Evolutionary conservation across 2,329 filamentous ascomycete genomes (phyloP).

Genomic region (Fusarium sp.): DNA sequence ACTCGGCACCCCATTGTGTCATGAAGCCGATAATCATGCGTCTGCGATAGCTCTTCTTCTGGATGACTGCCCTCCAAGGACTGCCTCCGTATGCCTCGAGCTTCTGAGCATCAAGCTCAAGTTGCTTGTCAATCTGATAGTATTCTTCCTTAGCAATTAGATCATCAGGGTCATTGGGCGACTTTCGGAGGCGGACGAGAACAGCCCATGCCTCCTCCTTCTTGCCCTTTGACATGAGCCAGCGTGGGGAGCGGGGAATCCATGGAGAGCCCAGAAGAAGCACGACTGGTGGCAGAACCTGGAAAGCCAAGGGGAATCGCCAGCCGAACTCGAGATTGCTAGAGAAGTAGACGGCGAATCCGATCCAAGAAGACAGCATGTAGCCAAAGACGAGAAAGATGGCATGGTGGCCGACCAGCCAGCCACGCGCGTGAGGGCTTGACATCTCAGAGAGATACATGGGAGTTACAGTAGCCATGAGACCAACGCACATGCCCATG

Average conservation of each 20-base stretch:
- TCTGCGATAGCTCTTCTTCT: constrained; percentile 61
- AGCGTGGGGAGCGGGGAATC: constrained; percentile 58
- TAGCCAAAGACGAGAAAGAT: constrained; percentile 59
- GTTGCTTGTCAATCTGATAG: constrained; percentile 59
- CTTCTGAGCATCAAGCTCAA: constrained; percentile 55
- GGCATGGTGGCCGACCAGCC: constrained; percentile 61
- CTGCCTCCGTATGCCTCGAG: constrained; percentile 53
- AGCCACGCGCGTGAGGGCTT: constrained; percentile 57
- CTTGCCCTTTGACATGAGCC: constrained; percentile 60
- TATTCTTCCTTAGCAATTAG: constrained; percentile 58
- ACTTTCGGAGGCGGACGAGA: constrained; percentile 50
- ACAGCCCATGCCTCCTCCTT: constrained; percentile 58
- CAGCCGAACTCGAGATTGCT: constrained; percentile 51
- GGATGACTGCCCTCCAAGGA: constrained; percentile 58
- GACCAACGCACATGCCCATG: constrained; percentile 56
- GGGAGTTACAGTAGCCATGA: constrained; percentile 52
- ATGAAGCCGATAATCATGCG: constrained; percentile 63
- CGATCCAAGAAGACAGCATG: constrained; percentile 55
- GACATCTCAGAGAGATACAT: constrained; percentile 50
- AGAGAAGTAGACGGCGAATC: constrained; percentile 52
- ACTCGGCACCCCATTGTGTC: constrained; percentile 64
- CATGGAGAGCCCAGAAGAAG: constrained; percentile 51
- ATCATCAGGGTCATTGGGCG: constrained; percentile 49
- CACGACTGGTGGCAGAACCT: constrained; percentile 53
- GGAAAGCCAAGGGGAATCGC: constrained; percentile 57